Evolutionary conservation across 2,329 filamentous ascomycete genomes (phyloP).

Genomic region (Aspergillus sp.): DNA sequence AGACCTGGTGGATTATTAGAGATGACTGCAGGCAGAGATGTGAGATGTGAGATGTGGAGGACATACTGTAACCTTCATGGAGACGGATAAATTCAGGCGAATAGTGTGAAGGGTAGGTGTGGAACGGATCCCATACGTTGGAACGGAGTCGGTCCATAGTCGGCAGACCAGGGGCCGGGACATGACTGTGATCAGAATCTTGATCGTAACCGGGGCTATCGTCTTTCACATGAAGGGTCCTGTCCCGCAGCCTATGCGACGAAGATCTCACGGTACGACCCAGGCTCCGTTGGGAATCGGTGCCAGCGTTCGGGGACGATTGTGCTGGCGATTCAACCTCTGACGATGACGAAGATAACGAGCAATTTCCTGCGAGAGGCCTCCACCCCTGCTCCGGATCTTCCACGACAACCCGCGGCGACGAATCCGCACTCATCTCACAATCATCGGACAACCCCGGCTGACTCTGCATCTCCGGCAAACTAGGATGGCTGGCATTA

Average conservation of each 20-base stretch:
- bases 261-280: not conserved
- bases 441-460: not conserved
- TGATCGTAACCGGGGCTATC: too few species aligned
- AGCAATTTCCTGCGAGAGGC: too few species aligned
- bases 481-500: too few species aligned
- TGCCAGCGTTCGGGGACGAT: not conserved
- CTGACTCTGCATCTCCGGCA: too few species aligned
- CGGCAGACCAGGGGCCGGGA: too few species aligned
- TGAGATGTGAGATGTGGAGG: not conserved
- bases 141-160: constrained; percentile 16
- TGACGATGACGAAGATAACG: constrained; percentile 4
- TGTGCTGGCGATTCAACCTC: not conserved
- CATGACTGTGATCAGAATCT: too few species aligned
- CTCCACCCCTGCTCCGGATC: not conserved
- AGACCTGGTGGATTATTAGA: constrained; percentile 9
- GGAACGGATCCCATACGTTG: constrained; percentile 20
- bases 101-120: constrained; percentile 15
- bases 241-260: not conserved
- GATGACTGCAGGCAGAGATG: not conserved
- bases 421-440: not conserved
- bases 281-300: not conserved
- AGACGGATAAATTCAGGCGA: constrained; percentile 15
- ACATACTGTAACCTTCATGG: constrained; percentile 22
- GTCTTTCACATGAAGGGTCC: too few species aligned
- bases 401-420: not conserved